Conservation (phyloP, 2,329 filamentous ascomycete genomes). For the Chrysoporthe austroafricana region DNA sequence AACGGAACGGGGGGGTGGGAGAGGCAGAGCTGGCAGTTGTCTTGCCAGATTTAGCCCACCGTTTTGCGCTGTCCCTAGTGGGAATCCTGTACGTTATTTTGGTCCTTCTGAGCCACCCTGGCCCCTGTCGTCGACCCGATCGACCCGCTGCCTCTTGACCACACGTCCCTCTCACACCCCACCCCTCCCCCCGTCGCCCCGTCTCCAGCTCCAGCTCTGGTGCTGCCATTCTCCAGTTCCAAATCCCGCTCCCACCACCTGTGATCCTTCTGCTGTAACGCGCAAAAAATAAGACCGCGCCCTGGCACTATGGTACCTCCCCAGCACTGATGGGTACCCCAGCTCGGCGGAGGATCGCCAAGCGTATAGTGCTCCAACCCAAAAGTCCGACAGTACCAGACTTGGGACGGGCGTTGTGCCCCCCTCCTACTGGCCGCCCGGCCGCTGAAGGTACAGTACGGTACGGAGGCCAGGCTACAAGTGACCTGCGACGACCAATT, state of each 20-base stretch:
- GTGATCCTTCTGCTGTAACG: constrained; percentile 1
- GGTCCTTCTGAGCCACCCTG: constrained; percentile 13
- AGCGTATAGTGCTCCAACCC: constrained; percentile 1
- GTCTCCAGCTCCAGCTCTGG: constrained; percentile 1
- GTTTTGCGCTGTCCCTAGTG: constrained; percentile 10
- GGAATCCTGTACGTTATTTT: constrained; percentile 4
- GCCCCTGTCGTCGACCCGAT: constrained; percentile 2
- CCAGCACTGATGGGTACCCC: background rate
- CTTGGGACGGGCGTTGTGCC: background rate
- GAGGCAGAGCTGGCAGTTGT: background rate
- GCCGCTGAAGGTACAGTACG: background rate
- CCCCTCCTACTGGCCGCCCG: background rate
- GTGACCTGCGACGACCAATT: background rate
- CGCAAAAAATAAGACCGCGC: constrained; percentile 1
- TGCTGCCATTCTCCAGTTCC: constrained; percentile 6
- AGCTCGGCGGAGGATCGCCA: background rate
- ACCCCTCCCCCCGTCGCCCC: background rate
- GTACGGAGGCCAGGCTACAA: background rate
- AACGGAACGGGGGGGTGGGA: constrained; percentile 2
- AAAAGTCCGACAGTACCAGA: constrained; percentile 1
- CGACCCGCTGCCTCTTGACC: constrained; percentile 1
- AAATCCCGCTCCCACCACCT: background rate
- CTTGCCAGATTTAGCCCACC: constrained; percentile 6
- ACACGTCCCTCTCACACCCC: background rate
- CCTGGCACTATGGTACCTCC: background rate